phyloP scores from a whole-genome alignment of 2,329 filamentous ascomycete genomes.

The Trichoderma oligosporum region DNA sequence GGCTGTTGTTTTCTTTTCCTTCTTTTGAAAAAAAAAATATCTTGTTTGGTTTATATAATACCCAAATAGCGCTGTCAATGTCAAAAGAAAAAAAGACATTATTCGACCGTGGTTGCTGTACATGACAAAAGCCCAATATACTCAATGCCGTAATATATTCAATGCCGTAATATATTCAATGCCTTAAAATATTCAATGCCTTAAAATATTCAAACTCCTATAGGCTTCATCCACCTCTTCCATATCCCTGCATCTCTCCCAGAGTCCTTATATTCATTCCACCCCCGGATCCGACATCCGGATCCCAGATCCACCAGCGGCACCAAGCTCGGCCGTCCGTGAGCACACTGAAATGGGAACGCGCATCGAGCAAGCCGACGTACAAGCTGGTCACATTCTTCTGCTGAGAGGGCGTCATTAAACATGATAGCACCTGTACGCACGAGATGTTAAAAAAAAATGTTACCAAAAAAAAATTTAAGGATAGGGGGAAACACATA shows the following conservation, averaged over 20 bases:
- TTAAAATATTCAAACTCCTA: not conserved
- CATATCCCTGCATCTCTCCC: conserved; percentile 17
- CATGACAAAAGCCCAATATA: not conserved
- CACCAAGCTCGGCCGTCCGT: conserved; percentile 66
- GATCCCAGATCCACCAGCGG: conserved; percentile 54
- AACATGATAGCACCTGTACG: conserved; percentile 72
- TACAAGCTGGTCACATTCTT: conserved; percentile 59
- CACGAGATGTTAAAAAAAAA: too few species aligned
- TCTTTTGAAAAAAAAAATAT: not conserved
- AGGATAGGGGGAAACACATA: conserved; percentile 28
- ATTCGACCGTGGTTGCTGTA: too few species aligned
- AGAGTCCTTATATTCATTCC: conserved; percentile 24
- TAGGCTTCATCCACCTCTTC: conserved; percentile 25
- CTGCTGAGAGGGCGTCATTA: conserved; percentile 61
- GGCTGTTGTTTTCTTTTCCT: not conserved
- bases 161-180: not conserved
- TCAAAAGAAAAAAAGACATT: too few species aligned
- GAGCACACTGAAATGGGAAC: conserved; percentile 81
- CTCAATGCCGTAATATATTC: not conserved
- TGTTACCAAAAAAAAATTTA: not conserved
- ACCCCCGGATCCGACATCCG: conserved; percentile 26
- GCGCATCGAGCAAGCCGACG: conserved; percentile 55
- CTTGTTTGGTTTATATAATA: not conserved
- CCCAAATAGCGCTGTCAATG: too few species aligned
- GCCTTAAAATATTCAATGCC: too few species aligned